Conservation (phyloP, 768 basidiomycete species). For the Phlebiopsis gigantea region DNA sequence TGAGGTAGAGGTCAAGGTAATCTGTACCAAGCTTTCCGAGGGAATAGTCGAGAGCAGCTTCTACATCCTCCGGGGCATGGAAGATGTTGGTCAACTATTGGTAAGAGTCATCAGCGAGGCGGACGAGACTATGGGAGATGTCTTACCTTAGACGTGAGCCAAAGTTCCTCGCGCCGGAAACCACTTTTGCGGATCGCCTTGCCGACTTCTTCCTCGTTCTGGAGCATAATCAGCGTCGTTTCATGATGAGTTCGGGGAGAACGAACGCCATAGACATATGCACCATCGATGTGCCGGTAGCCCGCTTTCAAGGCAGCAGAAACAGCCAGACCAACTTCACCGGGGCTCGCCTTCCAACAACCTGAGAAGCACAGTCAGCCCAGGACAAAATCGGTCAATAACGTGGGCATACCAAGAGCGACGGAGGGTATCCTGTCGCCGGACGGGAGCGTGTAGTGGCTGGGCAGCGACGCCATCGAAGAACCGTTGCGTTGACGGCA, state of each 20-base stretch:
- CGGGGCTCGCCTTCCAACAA: constrained; percentile 53
- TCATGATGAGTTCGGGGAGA: not conserved
- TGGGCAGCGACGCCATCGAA: constrained; percentile 34
- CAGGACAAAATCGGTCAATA: no score
- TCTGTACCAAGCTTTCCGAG: constrained; percentile 54
- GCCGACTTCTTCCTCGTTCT: constrained; percentile 72
- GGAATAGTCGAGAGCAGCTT: constrained; percentile 61
- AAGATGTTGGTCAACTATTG: constrained; percentile 69
- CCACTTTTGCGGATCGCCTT: constrained; percentile 52
- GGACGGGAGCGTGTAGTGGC: constrained; percentile 55
- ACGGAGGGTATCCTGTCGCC: constrained; percentile 64
- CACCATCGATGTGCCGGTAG: constrained; percentile 70
- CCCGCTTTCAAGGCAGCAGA: constrained; percentile 59
- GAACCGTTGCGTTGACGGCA: constrained; percentile 11
- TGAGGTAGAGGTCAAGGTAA: constrained; percentile 77
- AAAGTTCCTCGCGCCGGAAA: constrained; percentile 57
- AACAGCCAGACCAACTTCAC: constrained; percentile 65
- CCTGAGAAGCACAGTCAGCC: constrained; percentile 34
- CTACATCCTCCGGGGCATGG: constrained; percentile 71
- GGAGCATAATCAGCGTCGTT: not conserved
- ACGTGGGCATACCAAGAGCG: constrained; percentile 45
- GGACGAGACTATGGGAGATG: not conserved
- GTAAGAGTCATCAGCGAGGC: not conserved
- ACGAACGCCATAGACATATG: constrained; percentile 62
- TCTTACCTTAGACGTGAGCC: constrained; percentile 57